A percentile compares a stretch with the other conserved stretches of the same genome.
phyloP scores from a whole-genome alignment of 208 protist genomes.

The Wallacemonas sp. region DNA sequence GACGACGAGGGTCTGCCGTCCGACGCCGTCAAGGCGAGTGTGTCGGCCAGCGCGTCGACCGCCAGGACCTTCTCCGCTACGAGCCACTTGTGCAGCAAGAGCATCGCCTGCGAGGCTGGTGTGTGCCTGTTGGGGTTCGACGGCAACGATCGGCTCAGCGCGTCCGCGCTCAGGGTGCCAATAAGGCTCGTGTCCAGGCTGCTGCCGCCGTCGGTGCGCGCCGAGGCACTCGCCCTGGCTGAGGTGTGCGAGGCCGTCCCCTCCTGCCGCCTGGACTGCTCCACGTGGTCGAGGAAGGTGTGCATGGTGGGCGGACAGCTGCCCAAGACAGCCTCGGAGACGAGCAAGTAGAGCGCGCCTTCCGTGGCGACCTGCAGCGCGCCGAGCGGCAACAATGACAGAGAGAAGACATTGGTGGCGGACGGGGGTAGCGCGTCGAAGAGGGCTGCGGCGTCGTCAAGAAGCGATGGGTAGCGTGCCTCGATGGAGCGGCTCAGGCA shows the following conservation, averaged over 20 bases:
- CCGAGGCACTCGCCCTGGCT: no score
- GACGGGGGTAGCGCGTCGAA: conserved; percentile 23
- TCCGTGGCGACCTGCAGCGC: conserved; percentile 46
- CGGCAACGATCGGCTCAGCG: not conserved
- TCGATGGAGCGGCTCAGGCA: conserved; percentile 51
- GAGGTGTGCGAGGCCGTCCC: no score
- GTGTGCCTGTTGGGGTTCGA: not conserved
- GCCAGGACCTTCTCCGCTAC: conserved; percentile 30
- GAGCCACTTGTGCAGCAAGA: conserved; percentile 56
- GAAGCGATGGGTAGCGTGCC: conserved; percentile 40
- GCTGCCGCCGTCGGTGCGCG: not conserved
- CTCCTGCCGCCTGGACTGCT: conserved; percentile 13
- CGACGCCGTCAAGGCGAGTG: conserved; percentile 25
- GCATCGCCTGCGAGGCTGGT: conserved; percentile 34
- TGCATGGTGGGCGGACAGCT: conserved; percentile 77
- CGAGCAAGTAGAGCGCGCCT: conserved; percentile 64
- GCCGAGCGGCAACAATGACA: conserved; percentile 45
- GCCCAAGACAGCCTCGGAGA: conserved; percentile 67
- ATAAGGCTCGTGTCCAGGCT: conserved; percentile 14
- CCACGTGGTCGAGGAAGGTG: conserved; percentile 47
- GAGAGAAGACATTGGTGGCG: conserved; percentile 27
- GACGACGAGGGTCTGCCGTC: no score
- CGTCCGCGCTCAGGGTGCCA: not conserved
- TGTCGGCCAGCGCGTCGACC: conserved; percentile 30
- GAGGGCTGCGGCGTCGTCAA: conserved; percentile 26